These are phyloP conservation scores for Polyporus arcularius DNA, from an alignment of 768 basidiomycete genomes.

Conservation along the genomic window DNA sequence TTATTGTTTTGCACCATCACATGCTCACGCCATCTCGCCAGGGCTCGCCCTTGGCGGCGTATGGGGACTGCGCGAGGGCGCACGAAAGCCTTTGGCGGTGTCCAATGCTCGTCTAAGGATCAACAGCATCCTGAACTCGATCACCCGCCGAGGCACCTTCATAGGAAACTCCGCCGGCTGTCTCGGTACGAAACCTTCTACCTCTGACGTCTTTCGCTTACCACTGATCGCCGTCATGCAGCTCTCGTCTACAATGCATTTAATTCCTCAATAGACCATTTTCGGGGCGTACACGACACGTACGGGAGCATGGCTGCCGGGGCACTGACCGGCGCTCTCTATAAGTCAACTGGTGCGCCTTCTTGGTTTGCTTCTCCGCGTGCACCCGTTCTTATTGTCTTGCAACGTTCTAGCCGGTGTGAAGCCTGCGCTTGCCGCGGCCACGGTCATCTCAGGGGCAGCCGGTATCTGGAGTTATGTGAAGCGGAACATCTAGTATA, in stretches of 20 bases:
- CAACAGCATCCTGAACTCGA: slow-evolving; percentile 95
- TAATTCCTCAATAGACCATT: slow-evolving; percentile 89
- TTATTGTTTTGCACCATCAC: slow-evolving; percentile 84
- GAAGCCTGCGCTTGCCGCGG: slow-evolving; percentile 85
- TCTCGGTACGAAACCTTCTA: slow-evolving; percentile 62
- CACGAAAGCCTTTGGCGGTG: slow-evolving; percentile 82
- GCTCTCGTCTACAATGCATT: slow-evolving; percentile 95
- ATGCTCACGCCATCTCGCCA: slow-evolving; percentile 68
- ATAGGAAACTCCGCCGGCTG: slow-evolving; percentile 99
- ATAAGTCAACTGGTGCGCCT: slow-evolving; percentile 88
- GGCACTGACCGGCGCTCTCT: slow-evolving; percentile 85
- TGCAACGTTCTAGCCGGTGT: slow-evolving; percentile 73
- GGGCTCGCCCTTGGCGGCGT: slow-evolving; percentile 93
- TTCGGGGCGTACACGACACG: slow-evolving; percentile 90
- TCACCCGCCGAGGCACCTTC: slow-evolving; percentile 95
- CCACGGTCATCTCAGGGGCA: slow-evolving; percentile 83
- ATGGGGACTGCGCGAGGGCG: slow-evolving; percentile 96
- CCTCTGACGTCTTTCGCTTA: slow-evolving; percentile 41
- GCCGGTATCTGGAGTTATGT: slow-evolving; percentile 95
- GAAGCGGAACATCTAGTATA: slow-evolving; percentile 80
- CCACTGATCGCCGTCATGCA: slow-evolving; percentile 41
- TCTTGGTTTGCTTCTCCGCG: slow-evolving; percentile 30
- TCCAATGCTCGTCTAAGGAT: slow-evolving; percentile 87
- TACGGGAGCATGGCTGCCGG: slow-evolving; percentile 92
- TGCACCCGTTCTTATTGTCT: slow-evolving; percentile 30